Base-by-base conservation (phyloP, 345 rosid species). In the Rhodamnia rubescens region DNA sequence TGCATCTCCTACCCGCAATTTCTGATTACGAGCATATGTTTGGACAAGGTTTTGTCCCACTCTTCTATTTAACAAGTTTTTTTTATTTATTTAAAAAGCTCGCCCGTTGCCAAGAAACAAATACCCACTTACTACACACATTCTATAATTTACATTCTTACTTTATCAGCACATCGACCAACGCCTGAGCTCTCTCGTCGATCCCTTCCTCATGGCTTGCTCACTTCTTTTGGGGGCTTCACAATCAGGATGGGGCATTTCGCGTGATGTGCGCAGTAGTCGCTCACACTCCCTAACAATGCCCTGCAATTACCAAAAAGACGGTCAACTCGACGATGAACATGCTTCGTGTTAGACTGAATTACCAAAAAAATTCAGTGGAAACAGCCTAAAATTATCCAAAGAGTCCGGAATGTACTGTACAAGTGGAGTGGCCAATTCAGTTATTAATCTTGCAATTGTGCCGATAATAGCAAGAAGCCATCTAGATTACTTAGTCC, bases 221-320 rank as follows among this genome's bases (percentile, higher is more conserved):
- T 54, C 9, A 49, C 80, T 55, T 85, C 90, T 84, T 84, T 87
- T 6, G 92, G 92, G 8, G 96, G 97, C 91, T 91, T 91, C 53
- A 94, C 97, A 16, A 96, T 92, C 32, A 92, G 93, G 86, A 91
- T 83, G 22, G 98, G 96, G 21, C 98, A 94, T 58, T 86, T 91
- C 11, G 93, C 95, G 82, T 93, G 92, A 52, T 93, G 98, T 1
- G 97, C 92, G 87, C 97, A 92, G 83, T 92, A 91, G 74, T 96
- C 96, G 88, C 97, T 95, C 64, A 93, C 95, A 49, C 98, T 94
- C 55, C 99, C 98, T 84, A 93, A 57, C 54, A 96, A 89, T 3
- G 98, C 94, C 86, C 96, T 92, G 94, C 89, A 84, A 74, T 16
- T 24, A 47, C 69, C 56, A 6, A 20, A 83, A 49, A n/a, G 44